Evolutionary conservation across 2,329 filamentous ascomycete genomes (phyloP).

Genomic region (Nothophaeocryptopus gaeumannii): DNA sequence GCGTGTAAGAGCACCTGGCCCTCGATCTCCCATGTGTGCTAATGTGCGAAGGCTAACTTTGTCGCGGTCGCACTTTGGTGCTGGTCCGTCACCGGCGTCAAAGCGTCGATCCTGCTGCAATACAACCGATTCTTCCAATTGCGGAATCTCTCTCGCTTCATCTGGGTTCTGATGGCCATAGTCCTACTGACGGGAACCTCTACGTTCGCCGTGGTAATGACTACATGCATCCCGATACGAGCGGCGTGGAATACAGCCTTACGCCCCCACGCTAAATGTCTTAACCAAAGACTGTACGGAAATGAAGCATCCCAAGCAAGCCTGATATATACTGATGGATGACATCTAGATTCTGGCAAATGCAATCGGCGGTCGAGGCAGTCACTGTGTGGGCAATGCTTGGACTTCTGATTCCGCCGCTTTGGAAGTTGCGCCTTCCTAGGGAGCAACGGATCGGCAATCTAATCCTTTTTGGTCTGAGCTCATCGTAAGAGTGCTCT

Average conservation of each 20-base stretch:
- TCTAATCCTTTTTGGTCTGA: conserved; percentile 12
- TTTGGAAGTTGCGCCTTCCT: conserved; percentile 11
- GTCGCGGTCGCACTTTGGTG: conserved; percentile 5
- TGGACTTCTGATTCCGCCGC: conserved; percentile 4
- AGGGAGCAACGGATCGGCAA: conserved; percentile 6
- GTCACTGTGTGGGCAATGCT: conserved; percentile 12
- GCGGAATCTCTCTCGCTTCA: conserved; percentile 1
- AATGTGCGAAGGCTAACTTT: conserved; percentile 7
- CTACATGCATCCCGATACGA: conserved; percentile 6
- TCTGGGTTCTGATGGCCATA: conserved; percentile 9
- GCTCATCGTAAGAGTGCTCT: conserved; percentile 2
- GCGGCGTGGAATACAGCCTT: conserved; percentile 9
- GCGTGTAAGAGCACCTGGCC: not conserved
- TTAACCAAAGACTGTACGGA: conserved; percentile 10
- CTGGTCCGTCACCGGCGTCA: conserved; percentile 5
- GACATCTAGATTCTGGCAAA: conserved; percentile 7
- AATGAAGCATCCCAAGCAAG: too few species aligned
- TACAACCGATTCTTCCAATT: conserved; percentile 7
- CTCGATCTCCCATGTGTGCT: not conserved
- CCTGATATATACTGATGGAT: not conserved
- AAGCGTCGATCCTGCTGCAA: conserved; percentile 13
- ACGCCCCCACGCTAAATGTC: conserved; percentile 5
- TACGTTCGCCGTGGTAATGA: conserved; percentile 9
- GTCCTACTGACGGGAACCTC: conserved; percentile 4
- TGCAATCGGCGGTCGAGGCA: conserved; percentile 9